These are phyloP conservation scores for Calocybe indica DNA, from an alignment of 768 basidiomycete genomes.

Conservation along the genomic window DNA sequence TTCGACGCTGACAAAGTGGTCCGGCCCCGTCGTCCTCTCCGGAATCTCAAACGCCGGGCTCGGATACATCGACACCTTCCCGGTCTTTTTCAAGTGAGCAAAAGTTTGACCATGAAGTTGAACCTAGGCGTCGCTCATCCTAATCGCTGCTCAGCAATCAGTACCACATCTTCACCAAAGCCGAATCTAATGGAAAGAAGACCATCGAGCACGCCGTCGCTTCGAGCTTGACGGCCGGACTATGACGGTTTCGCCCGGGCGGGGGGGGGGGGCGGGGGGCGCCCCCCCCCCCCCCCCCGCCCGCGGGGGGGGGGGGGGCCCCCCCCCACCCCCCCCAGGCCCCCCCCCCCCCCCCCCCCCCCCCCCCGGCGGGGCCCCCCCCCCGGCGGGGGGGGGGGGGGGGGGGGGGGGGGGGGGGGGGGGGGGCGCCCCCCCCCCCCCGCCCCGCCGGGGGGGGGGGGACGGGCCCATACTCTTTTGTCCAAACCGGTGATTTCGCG, in stretches of 20 bases:
- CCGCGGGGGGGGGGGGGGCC: too few relatives aligned
- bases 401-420: too few relatives aligned
- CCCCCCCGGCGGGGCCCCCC: too few relatives aligned
- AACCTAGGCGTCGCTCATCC: not conserved
- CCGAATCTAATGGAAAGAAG: slow-evolving; percentile 25
- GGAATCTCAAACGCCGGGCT: slow-evolving; percentile 28
- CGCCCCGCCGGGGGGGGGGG: too few relatives aligned
- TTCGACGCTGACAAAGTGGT: slow-evolving; percentile 22
- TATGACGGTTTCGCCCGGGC: too few relatives aligned
- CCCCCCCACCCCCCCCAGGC: too few relatives aligned
- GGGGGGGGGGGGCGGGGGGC: too few relatives aligned
- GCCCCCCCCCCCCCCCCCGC: too few relatives aligned
- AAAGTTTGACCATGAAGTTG: not conserved
- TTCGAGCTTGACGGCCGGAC: too few relatives aligned
- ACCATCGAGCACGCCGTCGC: slow-evolving; percentile 24
- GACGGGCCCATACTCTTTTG: slow-evolving; percentile 26
- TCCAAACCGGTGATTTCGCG: slow-evolving; percentile 27
- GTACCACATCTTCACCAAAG: slow-evolving; percentile 29
- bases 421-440: too few relatives aligned
- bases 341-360: too few relatives aligned
- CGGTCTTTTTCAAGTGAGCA: slow-evolving; percentile 25
- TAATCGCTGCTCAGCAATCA: slow-evolving; percentile 15
- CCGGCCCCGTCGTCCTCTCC: slow-evolving; percentile 24
- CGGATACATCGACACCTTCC: slow-evolving; percentile 30
- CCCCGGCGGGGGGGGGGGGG: too few relatives aligned